Evolutionary conservation across 1,139 yeast genomes (phyloP).

Genomic region (Suhomyces bribrorum): DNA sequence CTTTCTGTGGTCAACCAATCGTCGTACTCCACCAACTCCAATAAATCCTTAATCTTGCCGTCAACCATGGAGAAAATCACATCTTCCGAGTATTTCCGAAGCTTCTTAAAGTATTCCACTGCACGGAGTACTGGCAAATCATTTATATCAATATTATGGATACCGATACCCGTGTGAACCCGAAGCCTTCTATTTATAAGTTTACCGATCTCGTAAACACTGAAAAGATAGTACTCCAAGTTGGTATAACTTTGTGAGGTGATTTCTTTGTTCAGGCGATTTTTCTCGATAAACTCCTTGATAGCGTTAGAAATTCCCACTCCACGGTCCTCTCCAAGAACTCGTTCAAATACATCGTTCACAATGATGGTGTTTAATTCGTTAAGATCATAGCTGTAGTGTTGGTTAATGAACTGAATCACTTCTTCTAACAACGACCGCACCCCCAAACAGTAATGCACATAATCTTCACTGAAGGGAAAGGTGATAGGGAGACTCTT

Average conservation of each 20-base stretch:
- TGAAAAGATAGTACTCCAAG: conserved; percentile 76
- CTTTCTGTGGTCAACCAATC: conserved; percentile 58
- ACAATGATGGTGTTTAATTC: conserved; percentile 51
- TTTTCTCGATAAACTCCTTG: conserved; percentile 55
- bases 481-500: conserved; percentile 62
- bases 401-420: conserved; percentile 63
- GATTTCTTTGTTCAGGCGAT: conserved; percentile 81
- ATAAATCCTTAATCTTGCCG: conserved; percentile 70
- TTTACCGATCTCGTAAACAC: conserved; percentile 58
- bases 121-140: conserved; percentile 45
- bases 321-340: conserved; percentile 53
- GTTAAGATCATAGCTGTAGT: conserved; percentile 53
- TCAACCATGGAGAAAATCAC: conserved; percentile 82
- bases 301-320: conserved; percentile 69
- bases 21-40: conserved; percentile 84
- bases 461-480: conserved; percentile 89
- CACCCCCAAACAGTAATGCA: conserved; percentile 77
- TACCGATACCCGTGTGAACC: conserved; percentile 57
- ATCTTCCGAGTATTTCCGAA: conserved; percentile 76
- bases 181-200: conserved; percentile 43
- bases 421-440: conserved; percentile 66
- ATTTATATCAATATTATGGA: conserved; percentile 37
- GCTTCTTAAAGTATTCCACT: conserved; percentile 53
- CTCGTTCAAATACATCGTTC: conserved; percentile 64
- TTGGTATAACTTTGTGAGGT: conserved; percentile 87